These are phyloP conservation scores for Aspergillus neoniger DNA, from an alignment of 2,329 filamentous ascomycete genomes.

Conservation along the genomic window DNA sequence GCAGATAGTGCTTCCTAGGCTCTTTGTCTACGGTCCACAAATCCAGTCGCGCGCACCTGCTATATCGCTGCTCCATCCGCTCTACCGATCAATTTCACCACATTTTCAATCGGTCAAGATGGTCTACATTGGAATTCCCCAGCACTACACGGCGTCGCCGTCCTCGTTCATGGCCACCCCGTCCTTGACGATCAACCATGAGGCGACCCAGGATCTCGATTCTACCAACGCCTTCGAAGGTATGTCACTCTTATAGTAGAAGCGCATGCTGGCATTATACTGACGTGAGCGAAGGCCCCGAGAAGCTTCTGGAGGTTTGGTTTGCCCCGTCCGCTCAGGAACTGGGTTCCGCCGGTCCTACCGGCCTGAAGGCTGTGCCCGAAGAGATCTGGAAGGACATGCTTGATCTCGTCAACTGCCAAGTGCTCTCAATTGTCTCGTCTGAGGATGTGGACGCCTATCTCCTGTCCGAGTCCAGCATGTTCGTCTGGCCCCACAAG, in stretches of 20 bases:
- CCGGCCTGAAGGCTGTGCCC: constrained; percentile 82
- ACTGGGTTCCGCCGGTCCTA: constrained; percentile 66
- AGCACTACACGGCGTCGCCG: constrained; percentile 79
- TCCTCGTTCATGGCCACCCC: constrained; percentile 76
- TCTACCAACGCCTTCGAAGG: constrained; percentile 96
- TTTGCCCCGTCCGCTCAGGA: constrained; percentile 78
- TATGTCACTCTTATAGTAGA: constrained; percentile 36
- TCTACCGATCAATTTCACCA: constrained; percentile 10
- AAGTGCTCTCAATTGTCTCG: constrained; percentile 90
- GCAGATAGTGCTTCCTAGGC: constrained; percentile 89
- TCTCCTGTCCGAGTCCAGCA: constrained; percentile 96
- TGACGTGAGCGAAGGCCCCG: constrained; percentile 63
- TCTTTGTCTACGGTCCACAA: constrained; percentile 32
- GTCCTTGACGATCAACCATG: constrained; percentile 93
- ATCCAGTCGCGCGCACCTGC: constrained; percentile 16
- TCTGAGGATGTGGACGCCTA: constrained; percentile 96
- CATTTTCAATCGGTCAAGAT: constrained; percentile 61
- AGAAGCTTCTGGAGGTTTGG: constrained; percentile 98
- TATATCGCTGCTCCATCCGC: constrained; percentile 17
- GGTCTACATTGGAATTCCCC: constrained; percentile 79
- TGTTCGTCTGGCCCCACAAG: constrained; percentile 99
- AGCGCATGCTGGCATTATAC: constrained; percentile 17
- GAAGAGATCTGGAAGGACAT: constrained; percentile 90
- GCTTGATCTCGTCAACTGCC: constrained; percentile 98
- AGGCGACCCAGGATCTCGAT: constrained; percentile 88